phyloP scores from a whole-genome alignment of 257 asterid genomes.

The Scutellaria minor region DNA sequence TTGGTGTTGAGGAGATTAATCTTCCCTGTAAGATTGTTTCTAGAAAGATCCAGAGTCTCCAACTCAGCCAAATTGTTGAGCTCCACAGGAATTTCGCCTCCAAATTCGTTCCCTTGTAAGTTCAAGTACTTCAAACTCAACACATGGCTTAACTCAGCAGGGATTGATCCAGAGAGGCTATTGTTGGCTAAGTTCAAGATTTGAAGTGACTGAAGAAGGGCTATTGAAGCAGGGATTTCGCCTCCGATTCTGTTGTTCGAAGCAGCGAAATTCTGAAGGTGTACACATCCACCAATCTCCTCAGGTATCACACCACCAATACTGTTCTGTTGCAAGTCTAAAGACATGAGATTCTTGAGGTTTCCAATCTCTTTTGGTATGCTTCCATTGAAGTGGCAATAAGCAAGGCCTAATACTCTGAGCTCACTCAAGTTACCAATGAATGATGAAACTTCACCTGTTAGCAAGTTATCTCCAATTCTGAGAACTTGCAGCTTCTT shows the following conservation, averaged over 20 bases:
- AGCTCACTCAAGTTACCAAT: slow-evolving; percentile 69
- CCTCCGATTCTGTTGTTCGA: slow-evolving; percentile 72
- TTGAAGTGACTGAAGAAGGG: slow-evolving; percentile 57
- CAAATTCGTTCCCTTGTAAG: slow-evolving; percentile 68
- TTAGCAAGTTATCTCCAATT: slow-evolving; percentile 72
- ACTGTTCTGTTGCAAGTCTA: slow-evolving; percentile 68
- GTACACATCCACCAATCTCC: slow-evolving; percentile 59
- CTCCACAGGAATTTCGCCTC: slow-evolving; percentile 66
- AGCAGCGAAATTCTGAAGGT: slow-evolving; percentile 66
- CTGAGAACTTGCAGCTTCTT: slow-evolving; percentile 68
- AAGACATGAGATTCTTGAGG: slow-evolving; percentile 53
- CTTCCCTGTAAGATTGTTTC: slow-evolving; percentile 67
- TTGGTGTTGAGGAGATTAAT: slow-evolving; percentile 46
- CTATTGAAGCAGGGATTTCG: slow-evolving; percentile 59
- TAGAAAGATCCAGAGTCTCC: slow-evolving; percentile 65
- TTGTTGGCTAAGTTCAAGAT: slow-evolving; percentile 82
- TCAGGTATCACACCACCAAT: slow-evolving; percentile 65
- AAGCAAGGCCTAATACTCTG: slow-evolving; percentile 66
- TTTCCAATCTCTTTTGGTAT: slow-evolving; percentile 71
- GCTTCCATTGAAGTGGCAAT: slow-evolving; percentile 73
- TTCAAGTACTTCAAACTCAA: slow-evolving; percentile 64
- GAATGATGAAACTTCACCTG: slow-evolving; percentile 52
- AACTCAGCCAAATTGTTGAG: slow-evolving; percentile 56
- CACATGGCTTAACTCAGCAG: slow-evolving; percentile 55
- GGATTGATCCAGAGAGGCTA: slow-evolving; percentile 67